Percentiles rank a stretch among this genome's conserved stretches.
Evolutionary conservation across 73 alveolate genomes (phyloP).

Genomic region (Paramecium caudatum): DNA sequence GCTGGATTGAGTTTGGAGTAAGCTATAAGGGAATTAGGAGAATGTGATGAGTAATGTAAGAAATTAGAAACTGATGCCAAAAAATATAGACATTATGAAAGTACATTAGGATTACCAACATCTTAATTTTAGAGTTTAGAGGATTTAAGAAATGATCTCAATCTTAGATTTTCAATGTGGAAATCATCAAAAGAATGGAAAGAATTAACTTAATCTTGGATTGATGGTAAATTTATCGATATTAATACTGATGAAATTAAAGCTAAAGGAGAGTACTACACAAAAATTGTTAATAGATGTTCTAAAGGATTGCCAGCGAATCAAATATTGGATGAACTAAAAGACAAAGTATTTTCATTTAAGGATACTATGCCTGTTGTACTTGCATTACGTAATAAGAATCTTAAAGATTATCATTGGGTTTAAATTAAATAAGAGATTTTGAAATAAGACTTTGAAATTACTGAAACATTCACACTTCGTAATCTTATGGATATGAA

Average conservation of each 20-base stretch:
- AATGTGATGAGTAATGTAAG: slow-evolving; percentile 69
- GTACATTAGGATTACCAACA: slow-evolving; percentile 84
- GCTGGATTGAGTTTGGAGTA: slow-evolving; percentile 70
- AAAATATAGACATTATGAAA: slow-evolving; percentile 79
- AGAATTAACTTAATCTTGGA: slow-evolving; percentile 83
- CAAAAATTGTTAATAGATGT: slow-evolving; percentile 80
- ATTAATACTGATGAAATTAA: slow-evolving; percentile 89
- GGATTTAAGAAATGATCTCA: slow-evolving; percentile 79
- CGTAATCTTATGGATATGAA: slow-evolving; percentile 83
- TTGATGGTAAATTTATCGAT: slow-evolving; percentile 80
- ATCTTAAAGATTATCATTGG: slow-evolving; percentile 86
- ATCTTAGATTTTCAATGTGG: slow-evolving; percentile 87
- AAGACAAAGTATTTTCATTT: slow-evolving; percentile 82
- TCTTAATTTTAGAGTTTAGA: slow-evolving; percentile 85
- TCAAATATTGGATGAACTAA: slow-evolving; percentile 81
- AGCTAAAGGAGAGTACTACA: slow-evolving; percentile 82
- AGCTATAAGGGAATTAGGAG: slow-evolving; percentile 73
- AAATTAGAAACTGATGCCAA: slow-evolving; percentile 84
- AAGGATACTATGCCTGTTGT: slow-evolving; percentile 94
- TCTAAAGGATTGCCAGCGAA: slow-evolving; percentile 81
- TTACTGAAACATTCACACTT: slow-evolving; percentile 84
- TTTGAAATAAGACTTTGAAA: slow-evolving; percentile 77
- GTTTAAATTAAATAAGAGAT: slow-evolving; percentile 80
- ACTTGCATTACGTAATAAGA: slow-evolving; percentile 85
- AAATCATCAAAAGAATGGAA: slow-evolving; percentile 86